Conservation (phyloP, 805 yeast genomes). For the Zygotorulaspora sp. region DNA sequence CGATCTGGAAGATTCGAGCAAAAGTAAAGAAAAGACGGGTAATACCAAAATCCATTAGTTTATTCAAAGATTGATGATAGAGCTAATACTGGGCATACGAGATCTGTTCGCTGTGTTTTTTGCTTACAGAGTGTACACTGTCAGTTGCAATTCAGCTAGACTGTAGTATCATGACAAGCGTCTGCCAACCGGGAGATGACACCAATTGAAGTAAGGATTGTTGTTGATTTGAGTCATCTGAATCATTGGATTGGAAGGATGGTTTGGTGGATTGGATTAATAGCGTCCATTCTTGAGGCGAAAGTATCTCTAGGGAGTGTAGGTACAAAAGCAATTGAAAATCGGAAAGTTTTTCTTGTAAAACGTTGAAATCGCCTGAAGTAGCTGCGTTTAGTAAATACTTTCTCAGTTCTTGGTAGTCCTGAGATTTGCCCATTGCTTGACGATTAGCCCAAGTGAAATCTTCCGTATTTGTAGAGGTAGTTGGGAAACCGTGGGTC, state of each 20-base stretch:
- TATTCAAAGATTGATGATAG: too few relatives aligned
- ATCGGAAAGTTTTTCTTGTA: slow-evolving; percentile 49
- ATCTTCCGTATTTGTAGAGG: slow-evolving; percentile 20
- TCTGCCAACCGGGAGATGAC: slow-evolving; percentile 72
- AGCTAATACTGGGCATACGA: too few relatives aligned
- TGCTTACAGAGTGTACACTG: too few relatives aligned
- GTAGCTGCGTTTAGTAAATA: slow-evolving; percentile 39
- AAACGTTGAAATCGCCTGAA: slow-evolving; percentile 30
- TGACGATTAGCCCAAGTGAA: slow-evolving; percentile 82
- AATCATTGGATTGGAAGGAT: slow-evolving; percentile 39
- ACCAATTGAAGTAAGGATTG: slow-evolving; percentile 44
- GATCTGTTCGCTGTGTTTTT: neutral
- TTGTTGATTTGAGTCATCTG: neutral
- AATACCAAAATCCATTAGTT: neutral
- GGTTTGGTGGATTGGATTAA: slow-evolving; percentile 46
- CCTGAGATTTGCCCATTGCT: slow-evolving; percentile 69
- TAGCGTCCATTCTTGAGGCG: slow-evolving; percentile 48
- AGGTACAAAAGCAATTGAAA: slow-evolving; percentile 72
- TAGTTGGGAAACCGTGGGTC: slow-evolving; percentile 87
- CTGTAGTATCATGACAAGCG: slow-evolving; percentile 54
- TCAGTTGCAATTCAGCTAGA: slow-evolving; percentile 29
- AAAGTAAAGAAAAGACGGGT: slow-evolving; percentile 2
- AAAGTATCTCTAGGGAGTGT: slow-evolving; percentile 51
- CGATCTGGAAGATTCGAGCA: slow-evolving; percentile 18
- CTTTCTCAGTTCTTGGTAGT: slow-evolving; percentile 48